Percentiles rank a stretch among this genome's conserved stretches.
Conservation (phyloP, 139 green algal species). For the Picocystis salinarum region DNA sequence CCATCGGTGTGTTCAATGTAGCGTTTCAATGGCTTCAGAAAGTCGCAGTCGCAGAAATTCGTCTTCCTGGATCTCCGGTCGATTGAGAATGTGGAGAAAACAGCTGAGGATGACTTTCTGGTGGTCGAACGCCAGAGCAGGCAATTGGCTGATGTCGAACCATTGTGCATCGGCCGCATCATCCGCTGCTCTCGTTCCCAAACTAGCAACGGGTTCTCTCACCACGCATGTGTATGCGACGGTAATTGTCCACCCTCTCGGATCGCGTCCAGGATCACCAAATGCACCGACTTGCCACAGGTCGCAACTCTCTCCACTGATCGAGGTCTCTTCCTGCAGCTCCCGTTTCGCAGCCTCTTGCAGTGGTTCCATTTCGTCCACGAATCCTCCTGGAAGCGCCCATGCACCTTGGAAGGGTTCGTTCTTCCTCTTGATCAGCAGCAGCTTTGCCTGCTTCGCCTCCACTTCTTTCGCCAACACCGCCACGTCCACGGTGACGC, state of each 20-base stretch:
- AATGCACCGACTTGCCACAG: slow-evolving; percentile 48
- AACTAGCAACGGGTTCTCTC: slow-evolving; percentile 15
- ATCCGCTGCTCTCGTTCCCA: slow-evolving; percentile 52
- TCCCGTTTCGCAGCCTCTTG: slow-evolving; percentile 49
- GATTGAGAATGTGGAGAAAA: too few relatives aligned
- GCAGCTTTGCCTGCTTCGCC: slow-evolving; percentile 4
- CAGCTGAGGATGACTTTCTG: too few relatives aligned
- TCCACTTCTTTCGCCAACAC: slow-evolving; percentile 27
- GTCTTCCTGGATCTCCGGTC: too few relatives aligned
- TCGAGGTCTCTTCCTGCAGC: slow-evolving; percentile 65
- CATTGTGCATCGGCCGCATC: slow-evolving; percentile 36
- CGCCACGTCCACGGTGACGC: slow-evolving; percentile 40
- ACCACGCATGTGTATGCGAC: slow-evolving; percentile 62
- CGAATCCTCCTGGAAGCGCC: slow-evolving; percentile 75
- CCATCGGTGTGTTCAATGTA: too few relatives aligned
- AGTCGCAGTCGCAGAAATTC: too few relatives aligned
- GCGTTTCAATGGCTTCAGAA: too few relatives aligned
- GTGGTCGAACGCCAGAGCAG: slow-evolving; percentile 36
- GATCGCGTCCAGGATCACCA: slow-evolving; percentile 62
- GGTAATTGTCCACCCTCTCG: slow-evolving; percentile 58
- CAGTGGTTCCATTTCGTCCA: slow-evolving; percentile 55
- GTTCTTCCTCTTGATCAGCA: slow-evolving; percentile 12
- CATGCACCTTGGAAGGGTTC: slow-evolving; percentile 27
- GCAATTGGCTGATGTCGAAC: slow-evolving; percentile 21
- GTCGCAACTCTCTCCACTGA: slow-evolving; percentile 24